Percentiles rank a stretch among this genome's conserved stretches.
phyloP scores from a whole-genome alignment of 257 asterid genomes.

The Coffea eugenioides region DNA sequence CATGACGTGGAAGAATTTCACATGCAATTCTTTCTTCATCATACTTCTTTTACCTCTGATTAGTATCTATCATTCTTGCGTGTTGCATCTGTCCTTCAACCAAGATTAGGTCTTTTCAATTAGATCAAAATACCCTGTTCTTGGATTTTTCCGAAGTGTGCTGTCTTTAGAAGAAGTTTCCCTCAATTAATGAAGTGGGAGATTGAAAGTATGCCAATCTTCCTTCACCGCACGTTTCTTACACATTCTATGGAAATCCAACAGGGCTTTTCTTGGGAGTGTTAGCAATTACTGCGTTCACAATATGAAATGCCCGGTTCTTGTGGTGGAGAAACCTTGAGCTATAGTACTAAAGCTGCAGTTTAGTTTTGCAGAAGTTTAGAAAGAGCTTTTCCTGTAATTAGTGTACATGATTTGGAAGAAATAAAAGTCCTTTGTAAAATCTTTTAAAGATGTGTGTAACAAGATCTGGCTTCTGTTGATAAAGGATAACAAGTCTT shows the following conservation, averaged over 20 bases:
- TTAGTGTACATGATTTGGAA: background rate
- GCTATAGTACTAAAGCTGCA: background rate
- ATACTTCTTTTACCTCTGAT: too few species aligned
- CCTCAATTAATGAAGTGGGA: too few species aligned
- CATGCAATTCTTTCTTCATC: too few species aligned
- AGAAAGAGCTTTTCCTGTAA: background rate
- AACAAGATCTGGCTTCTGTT: background rate
- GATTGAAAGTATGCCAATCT: too few species aligned
- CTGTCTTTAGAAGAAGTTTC: too few species aligned
- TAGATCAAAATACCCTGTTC: too few species aligned
- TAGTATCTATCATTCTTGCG: too few species aligned
- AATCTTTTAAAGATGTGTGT: background rate
- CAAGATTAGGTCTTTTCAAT: too few species aligned
- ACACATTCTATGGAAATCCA: background rate
- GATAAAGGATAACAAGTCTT: background rate
- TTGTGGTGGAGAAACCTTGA: slow-evolving; percentile 22
- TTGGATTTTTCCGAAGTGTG: too few species aligned
- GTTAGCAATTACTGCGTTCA: slow-evolving; percentile 25
- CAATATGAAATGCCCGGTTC: slow-evolving; percentile 23
- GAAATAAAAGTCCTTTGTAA: slow-evolving; percentile 2
- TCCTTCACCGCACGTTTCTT: background rate
- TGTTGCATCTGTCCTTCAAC: too few species aligned
- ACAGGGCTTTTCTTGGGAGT: slow-evolving; percentile 28
- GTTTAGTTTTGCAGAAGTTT: background rate
- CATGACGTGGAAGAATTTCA: too few species aligned